A percentile compares a stretch with the other conserved stretches of the same genome.
Conservation (phyloP, 306 rosid genomes). For the Carpinus viminea region DNA sequence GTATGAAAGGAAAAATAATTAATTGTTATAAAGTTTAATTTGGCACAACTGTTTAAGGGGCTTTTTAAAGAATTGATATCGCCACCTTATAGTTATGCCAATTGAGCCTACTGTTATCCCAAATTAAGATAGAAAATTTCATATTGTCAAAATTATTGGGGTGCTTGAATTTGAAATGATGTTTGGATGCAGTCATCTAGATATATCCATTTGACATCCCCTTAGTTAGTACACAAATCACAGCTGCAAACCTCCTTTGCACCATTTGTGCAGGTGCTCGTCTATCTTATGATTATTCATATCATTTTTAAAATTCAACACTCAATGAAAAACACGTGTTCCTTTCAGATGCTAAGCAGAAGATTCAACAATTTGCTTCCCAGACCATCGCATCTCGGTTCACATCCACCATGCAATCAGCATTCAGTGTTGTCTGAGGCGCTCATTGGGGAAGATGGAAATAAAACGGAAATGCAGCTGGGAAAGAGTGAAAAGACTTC, state of each 20-base stretch:
- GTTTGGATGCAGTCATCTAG: neutral
- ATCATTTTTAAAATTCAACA: neutral
- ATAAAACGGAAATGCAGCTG: constrained; percentile 25
- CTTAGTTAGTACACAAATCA: neutral
- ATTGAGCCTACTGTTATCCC: no score
- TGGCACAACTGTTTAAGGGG: neutral
- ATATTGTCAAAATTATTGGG: neutral
- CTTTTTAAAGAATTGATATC: no score
- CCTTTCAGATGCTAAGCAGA: constrained; percentile 89
- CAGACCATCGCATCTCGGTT: constrained; percentile 77
- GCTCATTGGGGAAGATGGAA: constrained; percentile 16
- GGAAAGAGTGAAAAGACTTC: constrained; percentile 31
- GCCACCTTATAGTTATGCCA: no score
- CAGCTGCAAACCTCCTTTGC: neutral
- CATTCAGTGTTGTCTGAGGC: constrained; percentile 75
- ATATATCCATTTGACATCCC: neutral
- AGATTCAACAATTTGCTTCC: constrained; percentile 87
- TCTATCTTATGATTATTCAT: neutral
- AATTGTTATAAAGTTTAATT: neutral
- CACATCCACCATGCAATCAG: constrained; percentile 79
- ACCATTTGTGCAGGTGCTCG: neutral
- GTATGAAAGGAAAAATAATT: neutral
- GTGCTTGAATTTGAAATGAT: neutral
- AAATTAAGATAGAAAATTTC: neutral
- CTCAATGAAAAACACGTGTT: constrained; percentile 19